Evolutionary conservation across 495 filamentous ascomycete species (phyloP).

Genomic region (Geopyxis carbonaria): DNA sequence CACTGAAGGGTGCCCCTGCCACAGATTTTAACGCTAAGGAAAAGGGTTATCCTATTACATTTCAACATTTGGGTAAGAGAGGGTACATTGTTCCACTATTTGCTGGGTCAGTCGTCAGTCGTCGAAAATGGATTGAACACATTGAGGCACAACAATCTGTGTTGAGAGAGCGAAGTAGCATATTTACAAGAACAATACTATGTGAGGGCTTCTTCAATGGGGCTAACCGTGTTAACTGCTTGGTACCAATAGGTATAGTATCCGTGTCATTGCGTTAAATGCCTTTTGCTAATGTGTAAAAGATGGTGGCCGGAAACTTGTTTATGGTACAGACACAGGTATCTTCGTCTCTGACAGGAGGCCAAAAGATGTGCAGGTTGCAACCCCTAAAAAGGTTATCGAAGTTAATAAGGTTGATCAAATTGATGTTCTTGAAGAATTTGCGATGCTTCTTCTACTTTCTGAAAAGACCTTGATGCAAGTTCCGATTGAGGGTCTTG

Average conservation of each 20-base stretch:
- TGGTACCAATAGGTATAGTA: slow-evolving; percentile 65
- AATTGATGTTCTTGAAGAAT: slow-evolving; percentile 90
- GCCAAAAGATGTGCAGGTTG: slow-evolving; percentile 54
- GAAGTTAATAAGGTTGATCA: slow-evolving; percentile 81
- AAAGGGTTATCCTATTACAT: slow-evolving; percentile 91
- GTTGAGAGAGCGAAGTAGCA: slow-evolving; percentile 70
- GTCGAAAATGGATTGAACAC: slow-evolving; percentile 89
- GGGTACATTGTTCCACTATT: slow-evolving; percentile 89
- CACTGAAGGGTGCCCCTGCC: slow-evolving; percentile 12
- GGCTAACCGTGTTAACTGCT: slow-evolving; percentile 74
- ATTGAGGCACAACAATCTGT: slow-evolving; percentile 81
- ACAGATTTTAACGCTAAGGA: slow-evolving; percentile 35
- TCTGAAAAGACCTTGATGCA: slow-evolving; percentile 81
- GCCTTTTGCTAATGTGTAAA: slow-evolving; percentile 7
- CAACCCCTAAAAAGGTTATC: slow-evolving; percentile 64
- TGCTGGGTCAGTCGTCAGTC: slow-evolving; percentile 57
- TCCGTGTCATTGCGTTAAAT: slow-evolving; percentile 20
- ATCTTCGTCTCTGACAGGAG: slow-evolving; percentile 82
- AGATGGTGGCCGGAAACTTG: slow-evolving; percentile 90
- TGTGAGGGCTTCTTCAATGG: slow-evolving; percentile 70
- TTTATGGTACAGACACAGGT: slow-evolving; percentile 83
- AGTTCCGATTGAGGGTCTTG: slow-evolving; percentile 68
- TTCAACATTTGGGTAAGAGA: slow-evolving; percentile 89
- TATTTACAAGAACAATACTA: slow-evolving; percentile 78
- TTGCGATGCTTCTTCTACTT: slow-evolving; percentile 77